These are phyloP conservation scores for Arabidopsis arenosa DNA, from an alignment of 345 rosid species.

Conservation along the genomic window DNA sequence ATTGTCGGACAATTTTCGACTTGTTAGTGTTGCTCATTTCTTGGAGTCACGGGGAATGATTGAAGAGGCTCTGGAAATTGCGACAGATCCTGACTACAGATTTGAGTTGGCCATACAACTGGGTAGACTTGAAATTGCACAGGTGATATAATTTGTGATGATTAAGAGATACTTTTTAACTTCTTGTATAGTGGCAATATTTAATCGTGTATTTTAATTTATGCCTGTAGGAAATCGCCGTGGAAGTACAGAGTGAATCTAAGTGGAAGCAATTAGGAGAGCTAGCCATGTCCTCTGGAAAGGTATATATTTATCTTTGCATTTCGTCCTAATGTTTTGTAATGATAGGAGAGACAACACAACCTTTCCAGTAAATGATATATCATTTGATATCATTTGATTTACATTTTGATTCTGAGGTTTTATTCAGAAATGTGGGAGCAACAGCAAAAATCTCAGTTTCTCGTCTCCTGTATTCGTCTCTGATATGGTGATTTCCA, in stretches of 20 bases:
- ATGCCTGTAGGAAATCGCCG: conserved; percentile 76
- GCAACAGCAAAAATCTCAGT: neutral
- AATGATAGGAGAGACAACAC: conserved; percentile 5
- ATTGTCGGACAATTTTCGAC: conserved; percentile 18
- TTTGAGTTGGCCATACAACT: conserved; percentile 97
- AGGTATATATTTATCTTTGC: conserved; percentile 53
- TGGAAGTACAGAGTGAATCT: conserved; percentile 81
- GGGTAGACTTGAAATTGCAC: conserved; percentile 88
- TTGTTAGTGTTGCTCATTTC: conserved; percentile 92
- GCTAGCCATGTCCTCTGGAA: conserved; percentile 94
- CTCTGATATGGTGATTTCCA: neutral
- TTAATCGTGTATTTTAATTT: conserved; percentile 1
- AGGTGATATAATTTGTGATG: conserved; percentile 55
- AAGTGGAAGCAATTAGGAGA: conserved; percentile 99
- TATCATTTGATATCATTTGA: conserved; percentile 19
- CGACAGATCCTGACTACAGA: conserved; percentile 94
- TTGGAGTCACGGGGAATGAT: conserved; percentile 98
- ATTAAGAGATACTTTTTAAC: conserved; percentile 7
- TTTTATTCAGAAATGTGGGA: conserved; percentile 3
- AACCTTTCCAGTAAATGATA: neutral
- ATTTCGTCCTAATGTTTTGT: conserved; percentile 16
- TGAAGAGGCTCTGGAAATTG: conserved; percentile 95
- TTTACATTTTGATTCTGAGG: conserved; percentile 10
- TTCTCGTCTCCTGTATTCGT: conserved; percentile 21
- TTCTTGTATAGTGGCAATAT: conserved; percentile 4